These are phyloP conservation scores for Daedaleopsis sinensis DNA, from an alignment of 768 basidiomycete species.

Conservation along the genomic window DNA sequence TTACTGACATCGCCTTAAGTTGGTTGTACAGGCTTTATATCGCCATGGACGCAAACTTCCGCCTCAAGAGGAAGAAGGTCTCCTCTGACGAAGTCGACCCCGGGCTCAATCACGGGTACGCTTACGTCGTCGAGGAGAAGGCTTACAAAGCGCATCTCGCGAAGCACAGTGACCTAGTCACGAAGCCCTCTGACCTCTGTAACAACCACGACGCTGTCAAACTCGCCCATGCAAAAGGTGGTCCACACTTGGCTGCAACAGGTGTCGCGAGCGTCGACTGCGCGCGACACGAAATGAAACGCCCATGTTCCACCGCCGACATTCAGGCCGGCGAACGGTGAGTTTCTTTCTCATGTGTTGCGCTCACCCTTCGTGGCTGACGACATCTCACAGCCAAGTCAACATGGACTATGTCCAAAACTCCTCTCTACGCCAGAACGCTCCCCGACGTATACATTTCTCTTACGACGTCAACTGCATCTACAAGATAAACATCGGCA, in stretches of 20 bases:
- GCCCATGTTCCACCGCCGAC: constrained; percentile 26
- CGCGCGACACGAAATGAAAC: constrained; percentile 28
- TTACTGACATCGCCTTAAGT: constrained; percentile 16
- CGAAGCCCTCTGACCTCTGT: constrained; percentile 26
- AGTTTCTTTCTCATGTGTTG: not conserved
- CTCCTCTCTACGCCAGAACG: not conserved
- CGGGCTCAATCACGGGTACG: constrained; percentile 26
- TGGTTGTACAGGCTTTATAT: constrained; percentile 30
- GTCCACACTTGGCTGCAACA: constrained; percentile 7
- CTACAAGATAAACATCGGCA: not conserved
- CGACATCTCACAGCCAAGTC: constrained; percentile 14
- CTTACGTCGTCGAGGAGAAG: constrained; percentile 29
- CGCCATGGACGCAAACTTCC: constrained; percentile 35
- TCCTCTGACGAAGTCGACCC: constrained; percentile 23
- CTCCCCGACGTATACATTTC: not conserved
- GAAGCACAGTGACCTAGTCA: constrained; percentile 1
- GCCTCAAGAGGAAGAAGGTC: constrained; percentile 25
- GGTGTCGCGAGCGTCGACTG: constrained; percentile 21
- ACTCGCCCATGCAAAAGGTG: constrained; percentile 14
- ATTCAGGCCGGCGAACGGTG: constrained; percentile 31
- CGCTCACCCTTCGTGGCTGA: not conserved
- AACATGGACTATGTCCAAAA: constrained; percentile 29
- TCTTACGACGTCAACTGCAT: constrained; percentile 23
- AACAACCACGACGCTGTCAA: constrained; percentile 21
- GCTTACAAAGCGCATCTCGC: constrained; percentile 25